Percentiles rank a stretch among this genome's conserved stretches.
These are phyloP conservation scores for Suillus lakei DNA, from an alignment of 768 basidiomycete species.

Conservation along the genomic window DNA sequence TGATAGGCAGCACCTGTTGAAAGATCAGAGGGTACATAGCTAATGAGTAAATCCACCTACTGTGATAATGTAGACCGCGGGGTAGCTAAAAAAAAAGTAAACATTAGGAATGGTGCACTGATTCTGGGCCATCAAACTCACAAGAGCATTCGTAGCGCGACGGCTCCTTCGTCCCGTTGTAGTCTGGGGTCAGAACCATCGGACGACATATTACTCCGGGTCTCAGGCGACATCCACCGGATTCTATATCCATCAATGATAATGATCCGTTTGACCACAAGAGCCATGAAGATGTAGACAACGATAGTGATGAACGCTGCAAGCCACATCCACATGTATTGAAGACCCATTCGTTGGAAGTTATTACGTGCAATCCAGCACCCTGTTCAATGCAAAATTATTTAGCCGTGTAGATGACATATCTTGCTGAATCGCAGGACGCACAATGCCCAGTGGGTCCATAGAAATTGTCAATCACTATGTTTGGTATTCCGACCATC, in stretches of 20 bases:
- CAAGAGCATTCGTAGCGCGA: conserved; percentile 54
- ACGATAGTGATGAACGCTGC: conserved; percentile 46
- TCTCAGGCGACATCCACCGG: conserved; percentile 17
- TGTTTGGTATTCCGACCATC: conserved; percentile 43
- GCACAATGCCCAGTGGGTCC: conserved; percentile 47
- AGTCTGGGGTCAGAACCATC: conserved; percentile 5
- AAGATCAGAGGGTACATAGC: neutral
- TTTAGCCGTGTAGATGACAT: neutral
- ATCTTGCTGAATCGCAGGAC: conserved; percentile 12
- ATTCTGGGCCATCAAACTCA: conserved; percentile 32
- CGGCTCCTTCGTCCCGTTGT: conserved; percentile 20
- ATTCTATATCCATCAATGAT: conserved; percentile 36
- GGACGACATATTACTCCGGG: conserved; percentile 8
- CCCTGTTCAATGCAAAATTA: conserved; percentile 38
- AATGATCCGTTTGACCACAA: conserved; percentile 45
- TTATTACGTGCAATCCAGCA: conserved; percentile 52
- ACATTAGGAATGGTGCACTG: conserved; percentile 4
- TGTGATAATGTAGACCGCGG: conserved; percentile 46
- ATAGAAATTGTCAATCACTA: conserved; percentile 41
- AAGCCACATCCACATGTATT: conserved; percentile 60
- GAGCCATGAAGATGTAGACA: conserved; percentile 49
- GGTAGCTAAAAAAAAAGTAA: conserved; percentile 41
- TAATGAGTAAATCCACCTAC: conserved; percentile 19
- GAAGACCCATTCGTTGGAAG: conserved; percentile 47
- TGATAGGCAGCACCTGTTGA: conserved; percentile 43